Conservation (phyloP, 345 rosid genomes). For the Pistacia vera region DNA sequence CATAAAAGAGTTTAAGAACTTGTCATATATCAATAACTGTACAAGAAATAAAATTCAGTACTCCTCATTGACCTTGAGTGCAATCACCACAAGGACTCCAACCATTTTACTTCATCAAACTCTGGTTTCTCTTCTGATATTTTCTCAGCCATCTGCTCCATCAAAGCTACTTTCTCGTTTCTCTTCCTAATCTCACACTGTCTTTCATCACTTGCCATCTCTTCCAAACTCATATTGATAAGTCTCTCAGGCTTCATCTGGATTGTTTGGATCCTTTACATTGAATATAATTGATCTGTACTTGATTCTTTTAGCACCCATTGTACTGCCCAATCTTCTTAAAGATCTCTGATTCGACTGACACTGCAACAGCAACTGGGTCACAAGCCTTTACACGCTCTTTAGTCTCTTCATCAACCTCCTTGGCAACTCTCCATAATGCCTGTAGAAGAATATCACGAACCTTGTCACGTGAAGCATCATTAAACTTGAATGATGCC, state of each 20-base stretch:
- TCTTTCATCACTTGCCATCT: slow-evolving; percentile 51
- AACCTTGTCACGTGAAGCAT: slow-evolving; percentile 42
- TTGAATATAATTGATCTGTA: slow-evolving; percentile 52
- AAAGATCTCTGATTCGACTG: slow-evolving; percentile 44
- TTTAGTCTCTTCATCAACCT: slow-evolving; percentile 25
- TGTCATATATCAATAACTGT: too few relatives aligned
- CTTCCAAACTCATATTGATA: slow-evolving; percentile 40
- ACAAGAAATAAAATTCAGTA: too few relatives aligned
- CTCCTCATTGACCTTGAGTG: neutral
- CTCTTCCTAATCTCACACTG: slow-evolving; percentile 38
- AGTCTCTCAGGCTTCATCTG: slow-evolving; percentile 49
- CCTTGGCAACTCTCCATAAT: slow-evolving; percentile 37
- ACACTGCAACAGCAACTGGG: slow-evolving; percentile 45
- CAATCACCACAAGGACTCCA: neutral
- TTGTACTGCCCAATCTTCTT: slow-evolving; percentile 46
- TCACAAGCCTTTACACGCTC: slow-evolving; percentile 37
- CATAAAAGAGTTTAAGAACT: too few relatives aligned
- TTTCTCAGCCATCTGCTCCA: too few relatives aligned
- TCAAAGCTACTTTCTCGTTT: slow-evolving; percentile 35
- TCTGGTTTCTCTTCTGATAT: too few relatives aligned
- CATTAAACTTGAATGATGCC: slow-evolving; percentile 3
- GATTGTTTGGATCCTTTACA: slow-evolving; percentile 50
- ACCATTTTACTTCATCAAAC: too few relatives aligned
- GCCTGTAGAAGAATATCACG: slow-evolving; percentile 48
- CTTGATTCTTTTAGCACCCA: slow-evolving; percentile 44